Evolutionary conservation across 257 asterid genomes (phyloP).

Genomic region (Ehretia macrophylla): DNA sequence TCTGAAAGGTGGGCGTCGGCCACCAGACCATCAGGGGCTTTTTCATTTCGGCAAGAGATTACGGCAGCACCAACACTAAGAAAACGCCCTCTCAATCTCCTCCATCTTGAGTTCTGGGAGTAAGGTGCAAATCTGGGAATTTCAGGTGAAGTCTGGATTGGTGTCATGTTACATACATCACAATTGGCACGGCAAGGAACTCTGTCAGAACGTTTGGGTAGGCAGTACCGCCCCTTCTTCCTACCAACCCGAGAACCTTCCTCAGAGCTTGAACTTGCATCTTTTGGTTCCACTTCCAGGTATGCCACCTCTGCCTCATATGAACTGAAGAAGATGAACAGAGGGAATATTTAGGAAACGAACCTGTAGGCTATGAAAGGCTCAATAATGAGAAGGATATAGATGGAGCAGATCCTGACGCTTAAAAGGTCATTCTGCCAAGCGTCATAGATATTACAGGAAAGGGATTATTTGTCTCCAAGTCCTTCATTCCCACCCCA

Average conservation of each 20-base stretch:
- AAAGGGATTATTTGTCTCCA: too few relatives aligned
- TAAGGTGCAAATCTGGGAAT: conserved; percentile 27
- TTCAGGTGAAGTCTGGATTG: conserved; percentile 23
- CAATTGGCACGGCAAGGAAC: conserved; percentile 71
- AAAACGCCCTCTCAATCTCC: conserved; percentile 64
- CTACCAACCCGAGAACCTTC: conserved; percentile 31
- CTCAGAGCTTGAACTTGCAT: conserved; percentile 26
- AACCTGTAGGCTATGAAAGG: background rate
- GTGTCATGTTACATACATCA: conserved; percentile 51
- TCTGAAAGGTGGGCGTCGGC: conserved; percentile 98
- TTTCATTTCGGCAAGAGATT: conserved; percentile 91
- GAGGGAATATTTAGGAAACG: background rate
- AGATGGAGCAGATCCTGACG: background rate
- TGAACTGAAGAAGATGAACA: conserved; percentile 39
- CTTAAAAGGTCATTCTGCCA: too few relatives aligned
- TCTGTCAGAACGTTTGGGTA: conserved; percentile 39
- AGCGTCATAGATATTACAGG: too few relatives aligned
- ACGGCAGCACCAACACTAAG: conserved; percentile 92
- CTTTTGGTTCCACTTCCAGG: conserved; percentile 61
- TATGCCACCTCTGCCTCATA: conserved; percentile 92
- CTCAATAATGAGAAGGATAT: background rate
- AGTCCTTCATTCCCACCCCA: too few relatives aligned
- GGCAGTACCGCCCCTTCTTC: conserved; percentile 33
- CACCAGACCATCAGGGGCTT: conserved; percentile 91
- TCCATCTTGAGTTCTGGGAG: conserved; percentile 57